These are phyloP conservation scores for Pseudomassariella vexata DNA, from an alignment of 2,329 filamentous ascomycete genomes.

Conservation along the genomic window DNA sequence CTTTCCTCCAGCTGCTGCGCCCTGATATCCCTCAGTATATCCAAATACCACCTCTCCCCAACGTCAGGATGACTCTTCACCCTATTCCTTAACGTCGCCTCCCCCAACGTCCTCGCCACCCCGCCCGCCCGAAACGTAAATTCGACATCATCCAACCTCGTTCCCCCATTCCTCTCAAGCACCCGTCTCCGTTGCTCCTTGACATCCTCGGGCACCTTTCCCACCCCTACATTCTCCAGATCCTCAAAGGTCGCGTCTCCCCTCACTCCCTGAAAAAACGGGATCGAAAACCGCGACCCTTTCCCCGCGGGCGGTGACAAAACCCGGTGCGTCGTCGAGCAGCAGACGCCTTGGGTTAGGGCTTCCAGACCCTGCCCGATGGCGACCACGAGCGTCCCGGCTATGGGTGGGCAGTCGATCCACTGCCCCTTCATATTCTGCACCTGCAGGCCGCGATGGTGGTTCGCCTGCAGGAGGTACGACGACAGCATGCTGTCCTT, in stretches of 20 bases:
- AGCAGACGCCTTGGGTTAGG: constrained; percentile 75
- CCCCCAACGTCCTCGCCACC: constrained; percentile 63
- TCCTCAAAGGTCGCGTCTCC: constrained; percentile 76
- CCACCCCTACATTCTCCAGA: constrained; percentile 57
- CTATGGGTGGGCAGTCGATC: constrained; percentile 75
- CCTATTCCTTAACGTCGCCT: constrained; percentile 78
- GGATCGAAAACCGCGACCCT: constrained; percentile 72
- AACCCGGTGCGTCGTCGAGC: constrained; percentile 77
- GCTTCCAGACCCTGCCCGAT: constrained; percentile 86
- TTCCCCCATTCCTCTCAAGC: constrained; percentile 48
- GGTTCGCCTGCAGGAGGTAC: constrained; percentile 73
- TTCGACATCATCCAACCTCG: constrained; percentile 68
- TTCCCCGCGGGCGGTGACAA: constrained; percentile 64
- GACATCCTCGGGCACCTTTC: constrained; percentile 55
- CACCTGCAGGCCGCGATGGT: constrained; percentile 74
- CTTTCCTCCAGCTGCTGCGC: constrained; percentile 46
- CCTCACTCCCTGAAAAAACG: constrained; percentile 83
- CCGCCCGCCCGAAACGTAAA: constrained; percentile 75
- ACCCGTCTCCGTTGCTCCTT: constrained; percentile 55
- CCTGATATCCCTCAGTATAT: constrained; percentile 51
- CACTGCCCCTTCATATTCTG: constrained; percentile 74
- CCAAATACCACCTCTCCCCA: constrained; percentile 73
- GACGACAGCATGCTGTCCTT: constrained; percentile 81
- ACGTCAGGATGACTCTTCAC: constrained; percentile 86
- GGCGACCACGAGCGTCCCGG: constrained; percentile 76